A percentile compares a stretch with the other conserved stretches of the same genome.
Conservation (phyloP, 345 rosid genomes). For the Cardamine chenopodiifolia region DNA sequence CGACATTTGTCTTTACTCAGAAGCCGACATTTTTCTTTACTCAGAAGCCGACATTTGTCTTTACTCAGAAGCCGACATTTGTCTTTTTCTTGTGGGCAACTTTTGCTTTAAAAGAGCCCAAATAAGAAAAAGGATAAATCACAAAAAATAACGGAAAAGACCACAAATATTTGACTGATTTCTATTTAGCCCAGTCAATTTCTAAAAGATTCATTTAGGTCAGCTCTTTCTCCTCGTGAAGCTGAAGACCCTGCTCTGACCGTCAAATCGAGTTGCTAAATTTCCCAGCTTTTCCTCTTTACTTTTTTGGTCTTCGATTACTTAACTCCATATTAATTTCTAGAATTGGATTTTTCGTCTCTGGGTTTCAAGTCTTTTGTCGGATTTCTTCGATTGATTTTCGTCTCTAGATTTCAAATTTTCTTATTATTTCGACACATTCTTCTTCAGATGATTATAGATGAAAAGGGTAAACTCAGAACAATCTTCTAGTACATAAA, state of each 20-base stretch:
- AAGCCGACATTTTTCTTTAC: too few species aligned
- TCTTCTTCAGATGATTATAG: not conserved
- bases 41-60: too few species aligned
- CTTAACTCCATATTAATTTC: not conserved
- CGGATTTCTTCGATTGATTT: not conserved
- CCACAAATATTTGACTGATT: slow-evolving; percentile 7
- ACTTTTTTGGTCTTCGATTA: not conserved
- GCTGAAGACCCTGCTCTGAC: slow-evolving; percentile 22
- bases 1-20: too few species aligned
- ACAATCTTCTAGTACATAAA: not conserved
- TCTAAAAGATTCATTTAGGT: slow-evolving; percentile 5
- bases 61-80: too few species aligned
- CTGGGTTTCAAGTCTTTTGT: slow-evolving; percentile 4
- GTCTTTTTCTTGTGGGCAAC: too few species aligned
- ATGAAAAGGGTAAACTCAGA: not conserved
- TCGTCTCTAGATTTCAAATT: not conserved
- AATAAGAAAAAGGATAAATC: too few species aligned
- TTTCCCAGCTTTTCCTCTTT: slow-evolving; percentile 5
- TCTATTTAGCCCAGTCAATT: slow-evolving; percentile 7
- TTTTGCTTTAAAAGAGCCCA: too few species aligned
- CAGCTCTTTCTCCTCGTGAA: slow-evolving; percentile 23
- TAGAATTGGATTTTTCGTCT: not conserved
- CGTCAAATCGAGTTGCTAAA: slow-evolving; percentile 41
- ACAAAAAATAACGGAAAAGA: not conserved
- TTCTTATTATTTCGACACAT: not conserved